phyloP scores from a whole-genome alignment of 2,329 filamentous ascomycete genomes.

The Nakataea oryzae region DNA sequence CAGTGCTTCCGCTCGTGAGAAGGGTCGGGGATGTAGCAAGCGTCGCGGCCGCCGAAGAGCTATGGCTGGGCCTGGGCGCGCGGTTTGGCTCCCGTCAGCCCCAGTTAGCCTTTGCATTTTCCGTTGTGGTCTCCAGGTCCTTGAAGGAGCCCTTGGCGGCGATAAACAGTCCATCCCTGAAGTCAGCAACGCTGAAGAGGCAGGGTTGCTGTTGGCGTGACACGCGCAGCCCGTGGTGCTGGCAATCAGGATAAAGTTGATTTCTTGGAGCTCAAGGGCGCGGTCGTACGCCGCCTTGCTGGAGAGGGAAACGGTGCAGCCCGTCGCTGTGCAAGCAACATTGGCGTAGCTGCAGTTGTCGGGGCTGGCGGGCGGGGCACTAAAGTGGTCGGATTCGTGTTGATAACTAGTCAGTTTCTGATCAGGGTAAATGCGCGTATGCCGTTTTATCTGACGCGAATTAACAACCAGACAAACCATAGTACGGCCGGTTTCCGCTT shows the following conservation, averaged over 20 bases:
- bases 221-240: background rate
- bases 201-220: conserved; percentile 4
- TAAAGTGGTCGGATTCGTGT: background rate
- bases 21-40: conserved; percentile 26
- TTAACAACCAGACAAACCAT: background rate
- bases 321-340: background rate
- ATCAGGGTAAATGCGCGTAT: background rate
- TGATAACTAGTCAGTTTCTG: too few species aligned
- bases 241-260: conserved; percentile 6
- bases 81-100: background rate
- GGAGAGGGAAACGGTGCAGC: background rate
- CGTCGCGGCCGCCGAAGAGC: background rate
- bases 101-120: background rate
- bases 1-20: conserved; percentile 6
- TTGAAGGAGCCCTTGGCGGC: background rate
- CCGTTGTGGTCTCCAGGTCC: background rate
- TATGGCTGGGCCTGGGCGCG: background rate
- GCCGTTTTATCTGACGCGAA: background rate
- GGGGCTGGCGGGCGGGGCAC: background rate
- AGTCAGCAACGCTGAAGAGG: background rate
- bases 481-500: background rate
- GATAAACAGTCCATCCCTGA: background rate
- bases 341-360: background rate
- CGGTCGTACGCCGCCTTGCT: background rate
- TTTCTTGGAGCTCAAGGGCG: background rate